Percentiles rank a stretch among this genome's conserved stretches.
Evolutionary conservation across 257 asterid species (phyloP).

Genomic region (Primulina tabacum): DNA sequence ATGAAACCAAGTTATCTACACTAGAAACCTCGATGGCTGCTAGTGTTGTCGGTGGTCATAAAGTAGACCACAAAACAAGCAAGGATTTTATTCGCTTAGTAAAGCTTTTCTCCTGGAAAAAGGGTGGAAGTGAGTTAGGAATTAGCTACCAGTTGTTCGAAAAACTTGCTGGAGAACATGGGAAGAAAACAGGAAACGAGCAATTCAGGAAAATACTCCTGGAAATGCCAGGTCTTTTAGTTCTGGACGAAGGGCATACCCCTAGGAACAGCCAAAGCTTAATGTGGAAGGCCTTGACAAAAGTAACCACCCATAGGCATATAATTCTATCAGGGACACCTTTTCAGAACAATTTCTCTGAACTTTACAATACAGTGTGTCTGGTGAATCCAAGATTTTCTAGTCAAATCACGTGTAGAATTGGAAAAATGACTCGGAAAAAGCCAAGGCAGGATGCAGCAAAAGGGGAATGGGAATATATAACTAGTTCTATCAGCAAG

Average conservation of each 20-base stretch:
- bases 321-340: conserved; percentile 83
- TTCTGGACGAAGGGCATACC: conserved; percentile 85
- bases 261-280: conserved; percentile 57
- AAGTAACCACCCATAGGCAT: conserved; percentile 48
- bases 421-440: conserved; percentile 4
- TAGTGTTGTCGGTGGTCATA: neutral
- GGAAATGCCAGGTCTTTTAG: conserved; percentile 51
- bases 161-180: conserved; percentile 38
- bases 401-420: conserved; percentile 1
- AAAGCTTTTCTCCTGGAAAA: conserved; percentile 58
- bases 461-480: conserved; percentile 35
- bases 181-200: conserved; percentile 10
- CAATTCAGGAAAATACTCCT: conserved; percentile 46
- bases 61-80: neutral
- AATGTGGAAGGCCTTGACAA: conserved; percentile 54
- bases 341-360: conserved; percentile 65
- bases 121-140: conserved; percentile 50
- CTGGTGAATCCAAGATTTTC: conserved; percentile 58
- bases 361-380: conserved; percentile 64
- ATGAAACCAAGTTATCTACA: conserved; percentile 34
- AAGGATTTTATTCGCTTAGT: conserved; percentile 27
- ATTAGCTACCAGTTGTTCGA: conserved; percentile 54
- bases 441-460: conserved; percentile 10
- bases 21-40: conserved; percentile 30
- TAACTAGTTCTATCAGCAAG: conserved; percentile 37